phyloP scores from a whole-genome alignment of 345 rosid species.

The Ceriops tagal region DNA sequence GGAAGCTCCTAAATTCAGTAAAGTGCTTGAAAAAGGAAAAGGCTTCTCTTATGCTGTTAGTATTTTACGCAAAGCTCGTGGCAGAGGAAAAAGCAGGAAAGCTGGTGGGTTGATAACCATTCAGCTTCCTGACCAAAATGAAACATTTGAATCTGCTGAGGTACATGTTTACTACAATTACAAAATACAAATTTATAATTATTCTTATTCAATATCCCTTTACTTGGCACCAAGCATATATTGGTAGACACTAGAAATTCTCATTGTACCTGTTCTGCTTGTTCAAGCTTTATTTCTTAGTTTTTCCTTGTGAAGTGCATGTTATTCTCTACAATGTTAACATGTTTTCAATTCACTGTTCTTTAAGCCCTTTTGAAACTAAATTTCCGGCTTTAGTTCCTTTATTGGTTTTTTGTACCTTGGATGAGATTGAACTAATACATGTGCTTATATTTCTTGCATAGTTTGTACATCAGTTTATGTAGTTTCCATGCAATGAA shows the following conservation, averaged over 20 bases:
- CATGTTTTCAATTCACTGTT: neutral
- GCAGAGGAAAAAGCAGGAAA: conserved; percentile 87
- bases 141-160: conserved; percentile 60
- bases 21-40: conserved; percentile 44
- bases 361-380: neutral
- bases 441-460: too few species aligned
- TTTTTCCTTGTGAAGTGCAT: too few species aligned
- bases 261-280: too few species aligned
- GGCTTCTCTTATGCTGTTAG: conserved; percentile 59
- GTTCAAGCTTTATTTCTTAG: too few species aligned
- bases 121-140: conserved; percentile 71
- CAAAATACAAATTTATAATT: neutral
- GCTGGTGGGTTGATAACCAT: conserved; percentile 79
- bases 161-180: conserved; percentile 30
- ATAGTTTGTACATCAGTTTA: too few species aligned
- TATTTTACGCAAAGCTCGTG: conserved; percentile 81
- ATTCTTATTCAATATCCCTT: too few species aligned
- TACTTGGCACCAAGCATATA: too few species aligned
- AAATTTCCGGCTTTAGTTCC: neutral
- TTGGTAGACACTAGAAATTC: too few species aligned
- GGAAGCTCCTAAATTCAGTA: conserved; percentile 91
- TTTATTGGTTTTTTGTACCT: neutral
- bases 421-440: too few species aligned
- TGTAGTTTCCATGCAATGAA: too few species aligned
- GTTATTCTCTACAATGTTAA: neutral